Conservation (phyloP, 2,329 filamentous ascomycete genomes). For the Pyricularia grisea region DNA sequence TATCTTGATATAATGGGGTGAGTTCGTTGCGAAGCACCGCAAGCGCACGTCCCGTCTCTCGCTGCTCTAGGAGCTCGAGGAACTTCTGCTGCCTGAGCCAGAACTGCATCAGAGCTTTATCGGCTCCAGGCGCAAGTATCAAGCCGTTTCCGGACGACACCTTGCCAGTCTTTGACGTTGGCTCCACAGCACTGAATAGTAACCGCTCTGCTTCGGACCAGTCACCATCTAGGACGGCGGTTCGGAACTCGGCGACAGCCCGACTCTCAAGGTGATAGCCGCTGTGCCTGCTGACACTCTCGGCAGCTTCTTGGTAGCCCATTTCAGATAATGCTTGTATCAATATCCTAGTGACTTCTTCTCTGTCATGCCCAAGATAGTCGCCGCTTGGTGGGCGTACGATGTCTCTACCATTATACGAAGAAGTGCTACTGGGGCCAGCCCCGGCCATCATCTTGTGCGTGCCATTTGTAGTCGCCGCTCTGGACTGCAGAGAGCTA, state of each 20-base stretch:
- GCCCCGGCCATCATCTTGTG: conserved; percentile 1
- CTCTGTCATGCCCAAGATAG: conserved; percentile 81
- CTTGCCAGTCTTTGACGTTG: conserved; percentile 7
- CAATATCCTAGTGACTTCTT: conserved; percentile 86
- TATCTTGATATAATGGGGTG: conserved; percentile 75
- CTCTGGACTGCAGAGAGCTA: background rate
- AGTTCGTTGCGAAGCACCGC: conserved; percentile 80
- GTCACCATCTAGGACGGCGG: conserved; percentile 66
- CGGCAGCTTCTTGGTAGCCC: conserved; percentile 73
- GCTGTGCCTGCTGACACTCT: conserved; percentile 68
- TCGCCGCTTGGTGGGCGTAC: background rate
- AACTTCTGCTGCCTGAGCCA: conserved; percentile 90
- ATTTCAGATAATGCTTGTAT: conserved; percentile 87
- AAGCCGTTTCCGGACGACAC: conserved; percentile 43
- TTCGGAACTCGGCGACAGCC: conserved; percentile 77
- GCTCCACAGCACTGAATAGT: conserved; percentile 45
- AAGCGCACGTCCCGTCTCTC: conserved; percentile 65
- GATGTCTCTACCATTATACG: conserved; percentile 2
- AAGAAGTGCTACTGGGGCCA: background rate
- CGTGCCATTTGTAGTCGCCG: conserved; percentile 3
- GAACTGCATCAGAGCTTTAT: conserved; percentile 75
- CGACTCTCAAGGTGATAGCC: conserved; percentile 80
- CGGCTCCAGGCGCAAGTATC: conserved; percentile 64
- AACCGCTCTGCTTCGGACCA: conserved; percentile 83
- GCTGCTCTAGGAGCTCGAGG: conserved; percentile 73